Evolutionary conservation across 352 stramenopile genomes (phyloP).

Genomic region (Globisporangium parvum): DNA sequence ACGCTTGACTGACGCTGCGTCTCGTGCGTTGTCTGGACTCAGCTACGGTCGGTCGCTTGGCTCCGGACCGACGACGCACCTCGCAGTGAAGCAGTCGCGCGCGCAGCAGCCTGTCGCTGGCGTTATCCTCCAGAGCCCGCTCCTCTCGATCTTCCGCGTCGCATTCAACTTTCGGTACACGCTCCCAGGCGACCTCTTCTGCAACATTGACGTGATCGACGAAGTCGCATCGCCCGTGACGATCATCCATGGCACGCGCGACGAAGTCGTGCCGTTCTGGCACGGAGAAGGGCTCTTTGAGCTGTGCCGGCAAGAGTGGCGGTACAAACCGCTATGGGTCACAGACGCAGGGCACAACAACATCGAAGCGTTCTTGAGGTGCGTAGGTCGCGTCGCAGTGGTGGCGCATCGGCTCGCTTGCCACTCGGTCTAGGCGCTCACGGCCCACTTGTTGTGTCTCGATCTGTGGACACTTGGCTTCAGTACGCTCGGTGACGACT

Average conservation of each 20-base stretch:
- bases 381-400: constrained; percentile 3
- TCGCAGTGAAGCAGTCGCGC: constrained; percentile 91
- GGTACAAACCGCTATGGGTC: constrained; percentile 97
- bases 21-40: background rate
- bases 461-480: background rate
- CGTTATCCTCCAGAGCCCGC: constrained; percentile 95
- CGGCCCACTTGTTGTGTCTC: background rate
- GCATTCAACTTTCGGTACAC: constrained; percentile 99
- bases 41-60: constrained; percentile 90
- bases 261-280: constrained; percentile 99
- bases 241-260: constrained; percentile 97
- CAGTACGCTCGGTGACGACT: constrained; percentile 64
- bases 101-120: constrained; percentile 89
- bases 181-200: constrained; percentile 95
- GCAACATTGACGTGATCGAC: constrained; percentile 94
- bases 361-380: constrained; percentile 94
- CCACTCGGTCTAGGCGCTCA: background rate
- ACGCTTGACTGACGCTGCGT: constrained; percentile 2
- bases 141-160: constrained; percentile 96
- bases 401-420: background rate
- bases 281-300: constrained; percentile 95
- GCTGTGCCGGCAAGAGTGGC: constrained; percentile 87
- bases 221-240: constrained; percentile 92
- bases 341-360: constrained; percentile 98
- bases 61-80: constrained; percentile 94